Evolutionary conservation across 192 early-diverging fungal species (phyloP).

Genomic region (Rhizophagus clarus): DNA sequence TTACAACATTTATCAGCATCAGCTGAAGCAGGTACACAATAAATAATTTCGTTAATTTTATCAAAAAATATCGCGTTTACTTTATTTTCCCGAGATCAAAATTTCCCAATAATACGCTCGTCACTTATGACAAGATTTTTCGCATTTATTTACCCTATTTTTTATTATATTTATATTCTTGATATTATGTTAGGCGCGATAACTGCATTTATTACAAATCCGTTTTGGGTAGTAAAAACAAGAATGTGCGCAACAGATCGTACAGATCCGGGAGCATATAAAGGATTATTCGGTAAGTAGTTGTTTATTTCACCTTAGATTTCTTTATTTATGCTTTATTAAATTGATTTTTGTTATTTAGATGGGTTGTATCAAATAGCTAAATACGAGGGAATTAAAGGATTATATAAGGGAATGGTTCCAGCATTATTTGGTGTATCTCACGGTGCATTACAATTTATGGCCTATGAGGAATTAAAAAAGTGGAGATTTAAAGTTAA

Average conservation of each 20-base stretch:
- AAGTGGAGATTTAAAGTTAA: conserved; percentile 53
- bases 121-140: too few species aligned
- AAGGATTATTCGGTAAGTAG: conserved; percentile 46
- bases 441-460: conserved; percentile 98
- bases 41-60: background rate
- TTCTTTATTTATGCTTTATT: background rate
- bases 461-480: conserved; percentile 98
- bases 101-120: too few species aligned
- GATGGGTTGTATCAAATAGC: conserved; percentile 64
- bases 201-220: conserved; percentile 75
- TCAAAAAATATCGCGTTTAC: background rate
- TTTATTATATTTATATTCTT: too few species aligned
- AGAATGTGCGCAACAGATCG: conserved; percentile 77
- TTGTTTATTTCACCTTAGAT: background rate
- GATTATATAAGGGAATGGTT: conserved; percentile 79
- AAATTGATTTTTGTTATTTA: conserved; percentile 17
- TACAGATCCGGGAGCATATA: conserved; percentile 60
- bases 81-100: background rate
- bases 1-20: conserved; percentile 82
- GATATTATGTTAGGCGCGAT: conserved; percentile 53
- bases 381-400: conserved; percentile 69
- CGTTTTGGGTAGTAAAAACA: conserved; percentile 85
- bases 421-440: conserved; percentile 90
- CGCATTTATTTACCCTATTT: too few species aligned
- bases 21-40: conserved; percentile 63